Percentiles rank a stretch among this genome's conserved stretches.
Conservation (phyloP, 345 rosid genomes). For the Pistacia vera region DNA sequence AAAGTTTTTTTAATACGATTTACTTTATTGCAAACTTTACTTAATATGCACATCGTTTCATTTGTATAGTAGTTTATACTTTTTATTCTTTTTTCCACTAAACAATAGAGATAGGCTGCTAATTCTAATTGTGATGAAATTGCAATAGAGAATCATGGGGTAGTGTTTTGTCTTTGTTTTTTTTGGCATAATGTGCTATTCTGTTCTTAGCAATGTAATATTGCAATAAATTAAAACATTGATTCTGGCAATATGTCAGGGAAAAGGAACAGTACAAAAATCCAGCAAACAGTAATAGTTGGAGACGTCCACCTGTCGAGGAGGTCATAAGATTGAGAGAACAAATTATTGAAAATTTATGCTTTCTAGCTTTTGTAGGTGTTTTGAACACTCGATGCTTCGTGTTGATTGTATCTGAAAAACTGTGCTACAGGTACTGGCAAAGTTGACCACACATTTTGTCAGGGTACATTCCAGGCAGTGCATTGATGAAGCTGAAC, state of each 20-base stretch:
- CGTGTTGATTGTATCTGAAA: slow-evolving; percentile 9
- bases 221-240: slow-evolving; percentile 14
- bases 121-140: no score
- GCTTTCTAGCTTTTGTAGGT: slow-evolving; percentile 7
- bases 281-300: slow-evolving; percentile 43
- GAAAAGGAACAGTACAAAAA: slow-evolving; percentile 84
- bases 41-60: neutral
- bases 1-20: neutral
- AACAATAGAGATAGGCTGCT: no score
- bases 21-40: neutral
- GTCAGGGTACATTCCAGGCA: slow-evolving; percentile 76
- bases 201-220: neutral
- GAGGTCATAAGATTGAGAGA: slow-evolving; percentile 54
- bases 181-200: neutral
- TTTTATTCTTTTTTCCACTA: neutral
- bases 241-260: slow-evolving; percentile 42
- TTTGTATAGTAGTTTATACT: neutral
- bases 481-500: slow-evolving; percentile 90
- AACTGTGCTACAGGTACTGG: slow-evolving; percentile 53
- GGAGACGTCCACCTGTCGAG: slow-evolving; percentile 86
- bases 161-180: no score
- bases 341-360: slow-evolving; percentile 12
- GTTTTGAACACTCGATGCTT: slow-evolving; percentile 8
- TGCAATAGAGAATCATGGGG: no score
- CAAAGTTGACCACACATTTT: slow-evolving; percentile 74